phyloP scores from a whole-genome alignment of 352 stramenopile genomes.

The Pythium dissimile region DNA sequence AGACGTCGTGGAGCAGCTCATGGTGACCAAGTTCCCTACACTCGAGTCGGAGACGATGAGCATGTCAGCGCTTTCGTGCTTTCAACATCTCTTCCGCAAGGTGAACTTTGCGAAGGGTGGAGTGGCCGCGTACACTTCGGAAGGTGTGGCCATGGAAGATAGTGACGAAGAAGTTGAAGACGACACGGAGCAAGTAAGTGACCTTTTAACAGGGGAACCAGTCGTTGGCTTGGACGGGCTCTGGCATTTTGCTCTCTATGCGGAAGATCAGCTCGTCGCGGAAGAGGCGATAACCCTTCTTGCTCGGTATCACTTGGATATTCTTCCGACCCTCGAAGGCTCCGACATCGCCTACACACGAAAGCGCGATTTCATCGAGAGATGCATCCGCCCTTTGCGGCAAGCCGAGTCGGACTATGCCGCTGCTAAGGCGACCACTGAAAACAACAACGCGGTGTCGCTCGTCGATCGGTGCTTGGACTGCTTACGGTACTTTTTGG shows the following conservation, averaged over 20 bases:
- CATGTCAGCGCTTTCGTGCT: conserved; percentile 50
- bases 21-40: conserved; percentile 35
- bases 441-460: not conserved
- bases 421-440: conserved; percentile 5
- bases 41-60: conserved; percentile 35
- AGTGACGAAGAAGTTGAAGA: conserved; percentile 10
- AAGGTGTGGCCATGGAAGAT: conserved; percentile 8
- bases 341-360: conserved; percentile 24
- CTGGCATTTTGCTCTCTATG: conserved; percentile 54
- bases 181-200: conserved; percentile 15
- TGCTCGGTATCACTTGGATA: conserved; percentile 52
- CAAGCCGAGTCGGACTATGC: not conserved
- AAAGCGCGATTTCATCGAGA: conserved; percentile 54
- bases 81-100: conserved; percentile 61
- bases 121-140: conserved; percentile 14
- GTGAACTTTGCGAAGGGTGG: conserved; percentile 47
- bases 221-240: conserved; percentile 50
- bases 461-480: conserved; percentile 62
- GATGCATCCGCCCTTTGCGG: conserved; percentile 40
- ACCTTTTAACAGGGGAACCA: conserved; percentile 37
- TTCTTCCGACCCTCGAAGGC: conserved; percentile 30
- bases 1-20: conserved; percentile 21
- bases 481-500: conserved; percentile 66
- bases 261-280: conserved; percentile 37
- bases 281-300: conserved; percentile 66